phyloP scores from a whole-genome alignment of 148 eudicot genomes.

The Heliamphora exappendiculata region DNA sequence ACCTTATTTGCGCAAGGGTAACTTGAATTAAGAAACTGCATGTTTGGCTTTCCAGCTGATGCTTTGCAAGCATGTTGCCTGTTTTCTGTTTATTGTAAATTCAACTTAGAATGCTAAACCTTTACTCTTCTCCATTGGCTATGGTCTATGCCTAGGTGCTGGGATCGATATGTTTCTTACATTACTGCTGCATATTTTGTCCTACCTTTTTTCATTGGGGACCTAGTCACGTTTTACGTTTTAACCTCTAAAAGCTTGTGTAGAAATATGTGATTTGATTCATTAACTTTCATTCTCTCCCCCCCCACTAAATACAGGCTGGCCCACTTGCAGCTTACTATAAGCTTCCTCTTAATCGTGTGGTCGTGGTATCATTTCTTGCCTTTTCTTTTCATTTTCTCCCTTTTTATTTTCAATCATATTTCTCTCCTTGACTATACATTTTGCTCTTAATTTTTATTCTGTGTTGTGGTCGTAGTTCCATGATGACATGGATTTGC shows the following conservation, averaged over 20 bases:
- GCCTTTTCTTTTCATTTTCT: constrained; percentile 1
- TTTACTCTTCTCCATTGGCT: not conserved
- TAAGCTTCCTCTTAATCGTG: constrained; percentile 77
- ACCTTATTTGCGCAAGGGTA: not conserved
- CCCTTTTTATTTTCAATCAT: not conserved
- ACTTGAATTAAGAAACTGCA: not conserved
- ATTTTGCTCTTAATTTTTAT: not conserved
- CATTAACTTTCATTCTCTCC: constrained; percentile 10
- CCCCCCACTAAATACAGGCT: constrained; percentile 36
- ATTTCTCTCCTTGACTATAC: not conserved
- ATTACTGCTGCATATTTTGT: not conserved
- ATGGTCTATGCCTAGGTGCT: not conserved
- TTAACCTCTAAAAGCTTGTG: constrained; percentile 1
- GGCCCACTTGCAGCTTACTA: constrained; percentile 96
- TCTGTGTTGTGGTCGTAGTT: constrained; percentile 35
- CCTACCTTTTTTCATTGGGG: not conserved
- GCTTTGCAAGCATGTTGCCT: not conserved
- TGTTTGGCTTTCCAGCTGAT: not conserved
- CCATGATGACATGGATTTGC: constrained; percentile 88
- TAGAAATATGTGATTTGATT: not conserved
- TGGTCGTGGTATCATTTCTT: constrained; percentile 55
- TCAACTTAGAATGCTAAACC: not conserved
- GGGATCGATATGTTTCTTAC: not conserved
- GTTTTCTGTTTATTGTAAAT: not conserved
- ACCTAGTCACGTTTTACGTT: not conserved